Percentiles rank a stretch among this genome's conserved stretches.
Conservation (phyloP, 352 stramenopile genomes). For the Blastocystis sp. region DNA sequence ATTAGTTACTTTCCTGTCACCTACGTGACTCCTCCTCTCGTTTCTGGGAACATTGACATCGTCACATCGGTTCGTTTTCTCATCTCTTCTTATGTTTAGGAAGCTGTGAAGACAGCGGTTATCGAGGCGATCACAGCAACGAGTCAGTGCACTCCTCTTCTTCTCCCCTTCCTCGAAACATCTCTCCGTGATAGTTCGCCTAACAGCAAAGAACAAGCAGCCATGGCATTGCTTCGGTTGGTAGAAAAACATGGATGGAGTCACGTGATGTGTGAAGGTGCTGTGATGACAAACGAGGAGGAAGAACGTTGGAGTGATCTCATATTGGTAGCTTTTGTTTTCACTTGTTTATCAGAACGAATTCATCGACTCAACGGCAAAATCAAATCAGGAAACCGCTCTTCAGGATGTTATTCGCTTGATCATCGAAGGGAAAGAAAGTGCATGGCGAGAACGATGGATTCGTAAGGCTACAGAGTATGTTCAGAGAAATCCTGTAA, state of each 20-base stretch:
- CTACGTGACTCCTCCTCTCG: slow-evolving; percentile 33
- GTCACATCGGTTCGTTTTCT: neutral
- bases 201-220: neutral
- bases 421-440: neutral
- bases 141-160: neutral
- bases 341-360: neutral
- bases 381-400: neutral
- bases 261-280: neutral
- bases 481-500: neutral
- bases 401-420: neutral
- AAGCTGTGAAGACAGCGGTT: neutral
- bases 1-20: slow-evolving; percentile 42
- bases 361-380: neutral
- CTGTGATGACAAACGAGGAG: slow-evolving; percentile 3
- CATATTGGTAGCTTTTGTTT: neutral
- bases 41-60: slow-evolving; percentile 6
- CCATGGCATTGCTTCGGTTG: neutral
- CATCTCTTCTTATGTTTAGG: neutral
- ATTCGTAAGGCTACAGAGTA: neutral
- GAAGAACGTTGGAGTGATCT: neutral
- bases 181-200: neutral
- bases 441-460: neutral
- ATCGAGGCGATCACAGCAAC: neutral
- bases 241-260: neutral
- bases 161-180: slow-evolving; percentile 27